Percentiles rank a stretch among this genome's conserved stretches.
Evolutionary conservation across 2,329 filamentous ascomycete species (phyloP).

Genomic region (Cladosporium cucumerinum): DNA sequence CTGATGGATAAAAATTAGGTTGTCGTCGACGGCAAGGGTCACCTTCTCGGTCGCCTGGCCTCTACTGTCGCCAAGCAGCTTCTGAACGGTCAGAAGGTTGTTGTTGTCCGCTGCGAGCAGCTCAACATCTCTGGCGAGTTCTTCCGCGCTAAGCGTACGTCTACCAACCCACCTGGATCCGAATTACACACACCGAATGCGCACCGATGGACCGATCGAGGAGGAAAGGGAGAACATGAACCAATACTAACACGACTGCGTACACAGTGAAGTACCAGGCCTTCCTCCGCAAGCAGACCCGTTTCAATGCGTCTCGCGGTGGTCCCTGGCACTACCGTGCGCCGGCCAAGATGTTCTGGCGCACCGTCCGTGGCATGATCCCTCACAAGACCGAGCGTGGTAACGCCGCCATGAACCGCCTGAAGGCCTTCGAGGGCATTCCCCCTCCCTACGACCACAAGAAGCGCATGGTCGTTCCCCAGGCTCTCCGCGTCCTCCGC

Average conservation of each 20-base stretch:
- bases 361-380: conserved; percentile 99
- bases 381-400: conserved; percentile 99
- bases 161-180: conserved; percentile 22
- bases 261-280: conserved; percentile 98
- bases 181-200: conserved; percentile 1
- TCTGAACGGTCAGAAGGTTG: conserved; percentile 98
- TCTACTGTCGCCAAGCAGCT: conserved; percentile 98
- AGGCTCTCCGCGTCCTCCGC: conserved; percentile 92
- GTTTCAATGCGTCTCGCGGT: conserved; percentile 98
- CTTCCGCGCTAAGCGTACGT: conserved; percentile 99
- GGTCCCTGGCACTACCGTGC: conserved; percentile 99
- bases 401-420: conserved; percentile 91
- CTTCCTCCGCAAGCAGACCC: conserved; percentile 99
- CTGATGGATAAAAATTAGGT: conserved; percentile 57
- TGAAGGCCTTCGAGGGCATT: conserved; percentile 99
- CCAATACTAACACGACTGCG: conserved; percentile 17
- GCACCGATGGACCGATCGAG: background rate
- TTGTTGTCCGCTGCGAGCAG: conserved; percentile 96
- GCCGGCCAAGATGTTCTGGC: conserved; percentile 99
- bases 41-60: conserved; percentile 98
- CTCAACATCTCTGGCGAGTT: conserved; percentile 99
- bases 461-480: conserved; percentile 99
- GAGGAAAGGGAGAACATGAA: conserved; percentile 14
- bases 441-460: conserved; percentile 99
- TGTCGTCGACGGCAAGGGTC: conserved; percentile 99